Conservation (phyloP, 179 eudicot species). For the Pouteria campechiana region DNA sequence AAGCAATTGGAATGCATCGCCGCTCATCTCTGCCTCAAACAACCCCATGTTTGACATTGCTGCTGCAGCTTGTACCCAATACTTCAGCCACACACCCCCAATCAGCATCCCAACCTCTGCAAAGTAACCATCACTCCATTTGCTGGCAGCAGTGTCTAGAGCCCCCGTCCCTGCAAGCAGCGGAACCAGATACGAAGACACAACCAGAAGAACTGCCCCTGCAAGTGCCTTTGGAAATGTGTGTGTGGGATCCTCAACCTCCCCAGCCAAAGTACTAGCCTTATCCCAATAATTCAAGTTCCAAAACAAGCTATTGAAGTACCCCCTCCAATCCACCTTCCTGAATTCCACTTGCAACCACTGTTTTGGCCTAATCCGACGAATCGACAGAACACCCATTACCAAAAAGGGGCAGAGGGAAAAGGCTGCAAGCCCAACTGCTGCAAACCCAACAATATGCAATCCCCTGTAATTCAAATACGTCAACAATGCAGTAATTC, state of each 20-base stretch:
- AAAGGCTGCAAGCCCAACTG: constrained; percentile 47
- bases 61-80: constrained; percentile 79
- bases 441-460: constrained; percentile 53
- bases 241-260: constrained; percentile 44
- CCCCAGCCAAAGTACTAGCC: constrained; percentile 68
- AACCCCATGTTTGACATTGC: constrained; percentile 69
- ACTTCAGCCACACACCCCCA: constrained; percentile 69
- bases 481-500: constrained; percentile 44
- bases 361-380: constrained; percentile 31
- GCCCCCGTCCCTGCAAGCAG: constrained; percentile 73
- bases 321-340: constrained; percentile 54
- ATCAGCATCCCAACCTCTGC: constrained; percentile 66
- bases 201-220: constrained; percentile 49
- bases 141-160: constrained; percentile 17
- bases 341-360: constrained; percentile 42
- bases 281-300: constrained; percentile 78
- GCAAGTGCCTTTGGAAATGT: constrained; percentile 56
- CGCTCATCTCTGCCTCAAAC: constrained; percentile 81
- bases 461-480: constrained; percentile 64
- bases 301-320: constrained; percentile 68
- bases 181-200: constrained; percentile 54
- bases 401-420: constrained; percentile 56
- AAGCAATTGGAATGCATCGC: constrained; percentile 64
- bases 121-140: constrained; percentile 75
- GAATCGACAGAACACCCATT: constrained; percentile 44